Base-by-base conservation (phyloP, 2,329 filamentous ascomycete genomes). In the Thermothelomyces thermophilus region DNA sequence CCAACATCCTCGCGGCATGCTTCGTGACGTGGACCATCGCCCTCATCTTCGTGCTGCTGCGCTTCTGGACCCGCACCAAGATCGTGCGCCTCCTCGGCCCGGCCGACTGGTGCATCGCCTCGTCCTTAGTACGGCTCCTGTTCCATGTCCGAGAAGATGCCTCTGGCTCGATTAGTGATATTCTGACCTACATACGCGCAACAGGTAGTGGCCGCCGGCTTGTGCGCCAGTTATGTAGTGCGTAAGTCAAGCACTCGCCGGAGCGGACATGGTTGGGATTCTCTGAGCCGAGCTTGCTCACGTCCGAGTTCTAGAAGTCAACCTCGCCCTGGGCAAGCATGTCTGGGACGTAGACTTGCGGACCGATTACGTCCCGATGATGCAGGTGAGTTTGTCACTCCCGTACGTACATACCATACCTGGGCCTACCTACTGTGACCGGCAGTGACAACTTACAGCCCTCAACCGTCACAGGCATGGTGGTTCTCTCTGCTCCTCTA, bases 51-150 rank as follows among this genome's bases (percentile, higher is more conserved):
- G 64, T 69, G 13, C 48, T 56, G 2, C 36, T 67, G 34, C 65
- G 69, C 5, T 62, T 71, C 37, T 71, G 65, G 48, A 70, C 69
- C 8, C 60, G 68, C 46, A 53, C 58, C 10, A 58, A 59, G 19
- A 58, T 70, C 48, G 63, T 68, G 7, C 65, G 62, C 48, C 59
- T 62, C 20, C 59, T 68, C 36, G 66, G 66, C 35, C 20, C 52
- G 3, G 62, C 69, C 30, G 68, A 71, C 47, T 68, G 64, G 60
- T 59, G 59, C 14, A 65, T 69, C 34, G 17, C 66, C 41, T 63
- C 20, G 61, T 68, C 5, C 52, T 68, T 40, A 61, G 59, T 33
- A 2, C 34, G 14, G 24, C 24, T 9, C 9, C n/a, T n/a, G n/a
- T 14, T 7, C 22, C 30, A 14, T 13, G 7, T 14, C 11, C 7